Conservation (phyloP, 805 yeast genomes). For the Nakazawaea holstii region DNA sequence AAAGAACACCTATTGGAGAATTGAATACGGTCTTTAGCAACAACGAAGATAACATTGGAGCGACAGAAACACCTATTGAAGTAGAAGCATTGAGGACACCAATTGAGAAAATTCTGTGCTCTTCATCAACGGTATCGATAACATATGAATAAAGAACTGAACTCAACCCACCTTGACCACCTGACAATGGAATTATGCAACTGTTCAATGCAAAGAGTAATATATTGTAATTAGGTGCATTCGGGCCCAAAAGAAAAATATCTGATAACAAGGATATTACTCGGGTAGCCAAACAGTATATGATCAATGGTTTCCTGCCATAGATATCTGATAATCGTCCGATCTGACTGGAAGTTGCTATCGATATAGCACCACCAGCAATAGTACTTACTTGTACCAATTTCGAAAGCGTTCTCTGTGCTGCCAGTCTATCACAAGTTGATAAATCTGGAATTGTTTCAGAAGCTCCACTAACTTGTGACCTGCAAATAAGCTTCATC, state of each 20-base stretch:
- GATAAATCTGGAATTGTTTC: not conserved
- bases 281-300: constrained; percentile 13
- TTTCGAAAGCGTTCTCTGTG: constrained; percentile 35
- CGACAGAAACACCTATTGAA: constrained; percentile 1
- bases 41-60: constrained; percentile 2
- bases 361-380: constrained; percentile 32
- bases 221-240: not conserved
- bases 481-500: constrained; percentile 33
- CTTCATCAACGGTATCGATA: constrained; percentile 7
- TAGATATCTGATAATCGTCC: constrained; percentile 52
- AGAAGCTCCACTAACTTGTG: constrained; percentile 14
- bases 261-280: not conserved
- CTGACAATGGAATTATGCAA: not conserved
- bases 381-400: constrained; percentile 35
- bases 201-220: not conserved
- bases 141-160: not conserved
- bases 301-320: constrained; percentile 47
- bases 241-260: not conserved
- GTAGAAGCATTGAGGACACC: not conserved
- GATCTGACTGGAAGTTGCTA: constrained; percentile 46
- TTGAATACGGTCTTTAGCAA: not conserved
- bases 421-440: constrained; percentile 28
- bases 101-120: constrained; percentile 4
- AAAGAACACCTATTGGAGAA: not conserved
- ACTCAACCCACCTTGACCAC: constrained; percentile 18